Evolutionary conservation across 1,139 yeast genomes (phyloP), one percentile per base, ranked within the genome.

Genomic region (Yamadazyma triangularis): DNA sequence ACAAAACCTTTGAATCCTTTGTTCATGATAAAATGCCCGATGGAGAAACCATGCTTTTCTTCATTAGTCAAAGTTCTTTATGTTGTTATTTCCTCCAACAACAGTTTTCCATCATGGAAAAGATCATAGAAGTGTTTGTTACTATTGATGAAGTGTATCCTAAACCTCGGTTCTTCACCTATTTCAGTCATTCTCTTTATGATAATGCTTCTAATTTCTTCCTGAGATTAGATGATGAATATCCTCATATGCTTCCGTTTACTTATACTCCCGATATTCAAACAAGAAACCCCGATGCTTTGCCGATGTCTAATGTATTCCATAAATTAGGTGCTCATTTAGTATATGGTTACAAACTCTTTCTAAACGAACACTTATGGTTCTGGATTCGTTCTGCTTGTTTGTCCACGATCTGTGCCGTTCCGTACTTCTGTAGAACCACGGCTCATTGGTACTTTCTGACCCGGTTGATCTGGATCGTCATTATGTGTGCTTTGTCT

Each of bases 401-500:
- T 1, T 39, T 59, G 3, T 48, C 53, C 4, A 40, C 41, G 6
- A 35, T 49, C 21, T 47, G 58, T 27, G 60, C 60, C 1, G 47
- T 47, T 1, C 66, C 66, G 0, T 59, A 47, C 32, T 56, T 53
- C 32, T 50, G 53, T 18, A 40, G 54, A 20, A 47, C 58, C 3
- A 58, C 67, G 2, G 64, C 64, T 1, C 20, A 28, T 4, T 62
- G 64, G 60, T 60, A 56, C 32, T 58, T 51, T 34, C 31, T 36
- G 8, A 47, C 51, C 27, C 45, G 63, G 28, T 38, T 56, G 30
- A 42, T 60, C 6, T 63, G 69, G 69, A 33, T 61, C 8, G 65
- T 59, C 2, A 48, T 63, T 29, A 56, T 61, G 60, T 50, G 58
- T 34, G 60, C 53, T 3, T 48, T 63, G 13, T 55, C 63, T 3